A percentile compares a stretch with the other conserved stretches of the same genome.
Conservation (phyloP, 345 rosid species). For the Camelina sativa region DNA sequence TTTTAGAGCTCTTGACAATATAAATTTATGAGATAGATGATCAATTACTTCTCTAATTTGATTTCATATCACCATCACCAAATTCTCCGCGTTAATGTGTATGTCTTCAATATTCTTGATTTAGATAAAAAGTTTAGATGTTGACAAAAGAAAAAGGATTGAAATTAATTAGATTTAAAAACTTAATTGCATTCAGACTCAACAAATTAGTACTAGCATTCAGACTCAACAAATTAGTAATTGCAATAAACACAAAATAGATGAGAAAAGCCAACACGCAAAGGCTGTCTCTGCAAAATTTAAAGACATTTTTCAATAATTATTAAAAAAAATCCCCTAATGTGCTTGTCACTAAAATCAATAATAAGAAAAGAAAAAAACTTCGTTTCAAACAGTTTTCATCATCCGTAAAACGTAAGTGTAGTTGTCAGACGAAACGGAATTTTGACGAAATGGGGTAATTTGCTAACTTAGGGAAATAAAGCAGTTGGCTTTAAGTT, state of each 20-base stretch:
- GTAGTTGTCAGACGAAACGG: constrained; percentile 43
- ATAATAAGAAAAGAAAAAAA: not conserved
- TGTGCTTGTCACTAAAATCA: not conserved
- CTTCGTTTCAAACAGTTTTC: not conserved
- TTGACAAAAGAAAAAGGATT: constrained; percentile 9
- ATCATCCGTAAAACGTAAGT: constrained; percentile 31
- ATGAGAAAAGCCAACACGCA: constrained; percentile 41
- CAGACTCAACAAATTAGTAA: constrained; percentile 7
- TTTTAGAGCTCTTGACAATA: not conserved
- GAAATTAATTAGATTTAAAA: constrained; percentile 22
- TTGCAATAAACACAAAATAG: constrained; percentile 34
- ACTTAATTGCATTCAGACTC: constrained; percentile 15
- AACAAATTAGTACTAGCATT: constrained; percentile 14
- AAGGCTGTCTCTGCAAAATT: constrained; percentile 17
- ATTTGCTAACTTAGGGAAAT: constrained; percentile 35
- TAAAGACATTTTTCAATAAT: not conserved
- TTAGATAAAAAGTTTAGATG: constrained; percentile 19
- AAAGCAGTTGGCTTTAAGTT: constrained; percentile 39
- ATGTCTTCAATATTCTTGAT: constrained; percentile 12
- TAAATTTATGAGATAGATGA: not conserved
- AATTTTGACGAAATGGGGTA: constrained; percentile 40
- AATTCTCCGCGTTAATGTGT: not conserved
- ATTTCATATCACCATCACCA: not conserved
- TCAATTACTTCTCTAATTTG: not conserved
- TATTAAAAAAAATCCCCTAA: not conserved